Evolutionary conservation across 768 basidiomycete species (phyloP).

Genomic region (Trametes elegans): DNA sequence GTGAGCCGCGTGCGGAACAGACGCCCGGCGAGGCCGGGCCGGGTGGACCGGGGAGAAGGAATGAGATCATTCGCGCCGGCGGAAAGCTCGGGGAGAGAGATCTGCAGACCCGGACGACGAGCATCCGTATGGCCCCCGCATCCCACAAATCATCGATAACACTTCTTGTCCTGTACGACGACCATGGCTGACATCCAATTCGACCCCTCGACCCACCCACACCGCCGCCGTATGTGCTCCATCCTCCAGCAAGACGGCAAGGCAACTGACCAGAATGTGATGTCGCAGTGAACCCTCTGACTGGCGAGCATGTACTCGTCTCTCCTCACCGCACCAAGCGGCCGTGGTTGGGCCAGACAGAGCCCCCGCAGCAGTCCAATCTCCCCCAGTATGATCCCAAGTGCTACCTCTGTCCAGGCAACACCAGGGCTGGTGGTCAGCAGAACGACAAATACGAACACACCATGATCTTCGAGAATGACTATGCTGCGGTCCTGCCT

Average conservation of each 20-base stretch:
- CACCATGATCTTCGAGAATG: conserved; percentile 75
- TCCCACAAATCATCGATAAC: conserved; percentile 8
- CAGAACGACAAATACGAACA: conserved; percentile 65
- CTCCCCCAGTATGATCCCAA: conserved; percentile 65
- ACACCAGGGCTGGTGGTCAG: conserved; percentile 68
- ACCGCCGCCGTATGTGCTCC: conserved; percentile 58
- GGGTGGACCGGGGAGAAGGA: background rate
- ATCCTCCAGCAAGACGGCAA: background rate
- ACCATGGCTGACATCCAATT: conserved; percentile 39
- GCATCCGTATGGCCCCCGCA: background rate
- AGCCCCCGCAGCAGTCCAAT: conserved; percentile 50
- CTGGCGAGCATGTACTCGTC: conserved; percentile 72
- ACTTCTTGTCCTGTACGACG: conserved; percentile 2
- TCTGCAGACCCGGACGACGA: background rate
- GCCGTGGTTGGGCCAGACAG: conserved; percentile 89
- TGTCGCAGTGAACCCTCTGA: conserved; percentile 73
- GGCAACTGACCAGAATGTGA: background rate
- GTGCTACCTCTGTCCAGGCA: conserved; percentile 90
- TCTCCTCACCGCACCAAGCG: conserved; percentile 89
- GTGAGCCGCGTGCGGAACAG: no score
- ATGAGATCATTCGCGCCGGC: conserved; percentile 10
- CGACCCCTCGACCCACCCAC: conserved; percentile 62
- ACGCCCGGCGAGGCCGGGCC: background rate
- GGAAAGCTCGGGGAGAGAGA: no score
- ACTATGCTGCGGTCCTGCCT: conserved; percentile 78